phyloP scores from a whole-genome alignment of 2,329 filamentous ascomycete species.

The Fusarium metavorans region DNA sequence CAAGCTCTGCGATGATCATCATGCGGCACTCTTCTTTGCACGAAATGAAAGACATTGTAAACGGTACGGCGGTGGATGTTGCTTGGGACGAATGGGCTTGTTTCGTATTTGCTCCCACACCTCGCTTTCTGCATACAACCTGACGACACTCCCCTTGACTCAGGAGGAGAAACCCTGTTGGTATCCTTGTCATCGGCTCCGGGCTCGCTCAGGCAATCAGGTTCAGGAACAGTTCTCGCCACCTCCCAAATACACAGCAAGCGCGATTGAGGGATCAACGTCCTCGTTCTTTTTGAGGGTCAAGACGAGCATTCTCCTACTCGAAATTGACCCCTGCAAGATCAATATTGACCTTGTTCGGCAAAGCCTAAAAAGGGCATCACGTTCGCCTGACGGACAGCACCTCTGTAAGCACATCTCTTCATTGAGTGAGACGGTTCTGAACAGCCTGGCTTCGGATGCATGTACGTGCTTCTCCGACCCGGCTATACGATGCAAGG shows the following conservation, averaged over 20 bases:
- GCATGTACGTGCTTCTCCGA: background rate
- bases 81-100: constrained; percentile 4
- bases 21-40: constrained; percentile 13
- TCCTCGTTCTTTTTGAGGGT: background rate
- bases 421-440: background rate
- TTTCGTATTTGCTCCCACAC: constrained; percentile 3
- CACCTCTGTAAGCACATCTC: background rate
- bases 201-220: background rate
- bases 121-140: background rate
- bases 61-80: background rate
- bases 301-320: background rate
- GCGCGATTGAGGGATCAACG: background rate
- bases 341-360: background rate
- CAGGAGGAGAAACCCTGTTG: background rate
- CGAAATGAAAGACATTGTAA: background rate
- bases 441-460: background rate
- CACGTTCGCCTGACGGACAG: background rate
- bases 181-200: background rate
- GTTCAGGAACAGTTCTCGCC: background rate
- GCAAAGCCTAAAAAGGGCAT: background rate
- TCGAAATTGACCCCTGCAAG: background rate
- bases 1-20: background rate
- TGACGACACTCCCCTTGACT: no score
- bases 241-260: background rate
- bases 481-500: background rate